Evolutionary conservation across 1,284 basidiomycete genomes (phyloP).

Genomic region (Malassezia vespertilionis): DNA sequence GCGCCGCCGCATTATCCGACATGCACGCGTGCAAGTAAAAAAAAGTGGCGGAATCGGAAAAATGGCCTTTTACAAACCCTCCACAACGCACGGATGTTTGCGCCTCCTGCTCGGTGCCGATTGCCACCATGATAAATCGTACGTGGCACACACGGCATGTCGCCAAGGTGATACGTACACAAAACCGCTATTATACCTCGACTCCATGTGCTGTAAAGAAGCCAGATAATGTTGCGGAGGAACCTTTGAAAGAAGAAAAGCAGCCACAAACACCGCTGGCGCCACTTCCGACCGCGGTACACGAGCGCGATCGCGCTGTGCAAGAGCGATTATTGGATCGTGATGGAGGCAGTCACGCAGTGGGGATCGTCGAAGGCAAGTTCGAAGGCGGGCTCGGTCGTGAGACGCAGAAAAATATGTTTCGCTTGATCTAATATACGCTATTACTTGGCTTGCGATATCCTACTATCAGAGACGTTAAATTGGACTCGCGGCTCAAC

Average conservation of each 20-base stretch:
- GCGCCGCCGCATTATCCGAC: background rate
- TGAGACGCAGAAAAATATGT: slow-evolving; percentile 32
- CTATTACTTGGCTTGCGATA: too few relatives aligned
- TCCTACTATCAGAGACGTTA: too few relatives aligned
- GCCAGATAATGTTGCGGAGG: too few relatives aligned
- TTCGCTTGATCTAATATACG: slow-evolving; percentile 25
- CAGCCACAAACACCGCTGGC: background rate
- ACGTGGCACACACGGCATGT: too few relatives aligned
- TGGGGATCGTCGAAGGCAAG: slow-evolving; percentile 23
- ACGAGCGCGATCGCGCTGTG: slow-evolving; percentile 22
- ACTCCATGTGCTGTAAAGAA: too few relatives aligned
- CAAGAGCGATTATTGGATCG: slow-evolving; percentile 23
- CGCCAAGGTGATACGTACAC: too few relatives aligned
- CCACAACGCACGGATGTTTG: background rate
- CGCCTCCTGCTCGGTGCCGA: background rate
- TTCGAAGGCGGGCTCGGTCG: slow-evolving; percentile 27
- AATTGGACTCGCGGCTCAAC: too few relatives aligned
- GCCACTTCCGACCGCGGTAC: slow-evolving; percentile 12
- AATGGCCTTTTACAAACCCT: background rate
- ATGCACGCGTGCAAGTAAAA: too few relatives aligned
- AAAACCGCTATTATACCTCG: too few relatives aligned
- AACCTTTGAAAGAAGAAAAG: too few relatives aligned
- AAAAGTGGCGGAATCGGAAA: background rate
- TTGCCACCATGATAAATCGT: too few relatives aligned
- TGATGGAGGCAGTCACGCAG: slow-evolving; percentile 21